A percentile compares a stretch with the other conserved stretches of the same genome.
phyloP scores from a whole-genome alignment of 768 basidiomycete species.

The Naganishia friedmannii region DNA sequence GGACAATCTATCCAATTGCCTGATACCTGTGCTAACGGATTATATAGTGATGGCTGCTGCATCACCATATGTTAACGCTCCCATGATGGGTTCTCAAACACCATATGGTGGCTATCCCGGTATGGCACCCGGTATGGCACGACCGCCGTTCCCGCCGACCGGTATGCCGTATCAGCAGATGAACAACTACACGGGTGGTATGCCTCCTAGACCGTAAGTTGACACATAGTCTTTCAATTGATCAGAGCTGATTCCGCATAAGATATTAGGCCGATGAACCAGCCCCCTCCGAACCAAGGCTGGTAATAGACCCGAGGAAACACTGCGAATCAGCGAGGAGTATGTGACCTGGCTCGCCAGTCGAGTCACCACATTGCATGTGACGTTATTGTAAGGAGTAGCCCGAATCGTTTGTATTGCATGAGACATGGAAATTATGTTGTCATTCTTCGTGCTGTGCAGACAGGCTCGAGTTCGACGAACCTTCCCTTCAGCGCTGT shows the following conservation, averaged over 20 bases:
- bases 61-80: conserved; percentile 11
- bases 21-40: background rate
- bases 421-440: background rate
- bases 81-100: background rate
- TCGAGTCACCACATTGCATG: background rate
- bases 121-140: conserved; percentile 1
- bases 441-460: background rate
- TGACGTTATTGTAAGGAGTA: background rate
- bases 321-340: background rate
- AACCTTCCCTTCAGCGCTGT: too few relatives aligned
- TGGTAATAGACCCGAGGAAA: background rate
- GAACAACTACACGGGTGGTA: background rate
- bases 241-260: background rate
- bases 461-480: too few relatives aligned
- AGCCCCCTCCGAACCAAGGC: background rate
- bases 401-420: background rate
- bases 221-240: background rate
- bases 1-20: background rate
- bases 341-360: background rate
- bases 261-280: background rate
- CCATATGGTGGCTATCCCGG: conserved; percentile 11
- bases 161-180: conserved; percentile 4
- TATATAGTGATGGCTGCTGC: conserved; percentile 13
- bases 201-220: conserved; percentile 15
- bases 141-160: conserved; percentile 20